Base-by-base conservation (phyloP, 192 early-diverging fungal genomes). In the Coemansia sp. region DNA sequence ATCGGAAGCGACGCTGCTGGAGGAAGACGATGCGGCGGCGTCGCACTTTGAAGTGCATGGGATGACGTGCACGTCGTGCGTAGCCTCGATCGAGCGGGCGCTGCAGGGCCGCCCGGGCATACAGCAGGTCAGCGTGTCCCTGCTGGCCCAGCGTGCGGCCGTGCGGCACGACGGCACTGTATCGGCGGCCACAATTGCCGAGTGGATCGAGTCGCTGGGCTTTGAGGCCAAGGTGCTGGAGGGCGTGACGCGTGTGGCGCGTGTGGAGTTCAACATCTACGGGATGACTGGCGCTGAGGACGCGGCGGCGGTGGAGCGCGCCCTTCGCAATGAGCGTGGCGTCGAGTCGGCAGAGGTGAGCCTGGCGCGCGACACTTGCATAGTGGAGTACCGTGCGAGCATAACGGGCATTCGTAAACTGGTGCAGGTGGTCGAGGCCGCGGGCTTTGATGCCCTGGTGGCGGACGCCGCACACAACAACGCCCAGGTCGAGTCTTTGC, bases 1-100 rank as follows among this genome's bases (percentile, higher is more conserved):
- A 30, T 58, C 67, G 13, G 52, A 60, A 44, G 64, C 64, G 44
- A 68, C 65, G 33, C 46, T 66, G 45, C 44, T 62, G 7, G 57
- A 60, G 31, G 12, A 37, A 0, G 47, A 46, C 2, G 39, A 51
- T 20, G 37, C 16, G 13, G 28, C 28, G 4, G 51, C 26, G 21
- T 59, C 47, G 17, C 35, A 46, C 37, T 54, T 96, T 9, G 78
- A 87, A 48, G 79, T 98, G 17, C 78, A 67, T 18, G 96, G 96
- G 5, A 98, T 98, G 96, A 94, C 96, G 25, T 97, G 94, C 72
- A 82, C 93, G 5, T 86, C 86, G 4, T 98, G 96, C 69, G 94
- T 98, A 0, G 80, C 80, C 23, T 71, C 82, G 3, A 86, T 98
- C 16, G 91, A 96, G 74, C 81, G 80, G 14, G 74, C 79, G 5